Conservation (phyloP, 2,329 filamentous ascomycete species). For the Colletotrichum graminicola region DNA sequence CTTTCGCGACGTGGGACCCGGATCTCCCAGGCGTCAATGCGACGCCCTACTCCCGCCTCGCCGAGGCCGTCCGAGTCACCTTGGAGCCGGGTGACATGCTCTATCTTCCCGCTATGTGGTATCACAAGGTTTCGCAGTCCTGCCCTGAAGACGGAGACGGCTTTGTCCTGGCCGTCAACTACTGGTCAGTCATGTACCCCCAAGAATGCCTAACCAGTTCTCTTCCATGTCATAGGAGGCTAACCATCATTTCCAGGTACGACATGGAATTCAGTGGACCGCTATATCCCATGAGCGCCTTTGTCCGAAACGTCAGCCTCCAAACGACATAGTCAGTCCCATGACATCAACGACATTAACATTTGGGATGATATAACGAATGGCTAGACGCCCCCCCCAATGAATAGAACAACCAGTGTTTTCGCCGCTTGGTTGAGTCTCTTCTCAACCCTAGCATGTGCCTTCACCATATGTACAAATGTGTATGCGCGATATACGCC, state of each 20-base stretch:
- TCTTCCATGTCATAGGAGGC: not conserved
- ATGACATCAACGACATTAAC: not conserved
- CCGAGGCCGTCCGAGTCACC: slow-evolving; percentile 74
- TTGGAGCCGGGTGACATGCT: slow-evolving; percentile 82
- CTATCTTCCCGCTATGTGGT: slow-evolving; percentile 86
- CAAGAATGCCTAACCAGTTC: not conserved
- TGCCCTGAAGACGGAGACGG: slow-evolving; percentile 76
- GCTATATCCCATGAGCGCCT: slow-evolving; percentile 72
- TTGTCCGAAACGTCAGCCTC: slow-evolving; percentile 59
- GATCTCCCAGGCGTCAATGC: slow-evolving; percentile 63
- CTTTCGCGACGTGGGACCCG: slow-evolving; percentile 82
- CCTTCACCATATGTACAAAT: slow-evolving; percentile 37
- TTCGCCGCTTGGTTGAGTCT: slow-evolving; percentile 30
- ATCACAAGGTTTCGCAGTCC: slow-evolving; percentile 82
- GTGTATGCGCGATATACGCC: slow-evolving; percentile 29
- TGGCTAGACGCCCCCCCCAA: slow-evolving; percentile 7
- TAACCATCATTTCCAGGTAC: slow-evolving; percentile 66
- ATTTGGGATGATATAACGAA: not conserved
- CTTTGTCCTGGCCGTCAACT: slow-evolving; percentile 83
- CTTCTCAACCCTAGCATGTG: slow-evolving; percentile 16
- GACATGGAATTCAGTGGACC: slow-evolving; percentile 82
- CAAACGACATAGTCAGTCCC: slow-evolving; percentile 2
- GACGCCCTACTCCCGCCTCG: slow-evolving; percentile 71
- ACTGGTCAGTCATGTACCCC: slow-evolving; percentile 70
- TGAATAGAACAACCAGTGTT: slow-evolving; percentile 4